Evolutionary conservation across 164 flowering plant species (phyloP).

Genomic region (Cinnamomum micranthum): DNA sequence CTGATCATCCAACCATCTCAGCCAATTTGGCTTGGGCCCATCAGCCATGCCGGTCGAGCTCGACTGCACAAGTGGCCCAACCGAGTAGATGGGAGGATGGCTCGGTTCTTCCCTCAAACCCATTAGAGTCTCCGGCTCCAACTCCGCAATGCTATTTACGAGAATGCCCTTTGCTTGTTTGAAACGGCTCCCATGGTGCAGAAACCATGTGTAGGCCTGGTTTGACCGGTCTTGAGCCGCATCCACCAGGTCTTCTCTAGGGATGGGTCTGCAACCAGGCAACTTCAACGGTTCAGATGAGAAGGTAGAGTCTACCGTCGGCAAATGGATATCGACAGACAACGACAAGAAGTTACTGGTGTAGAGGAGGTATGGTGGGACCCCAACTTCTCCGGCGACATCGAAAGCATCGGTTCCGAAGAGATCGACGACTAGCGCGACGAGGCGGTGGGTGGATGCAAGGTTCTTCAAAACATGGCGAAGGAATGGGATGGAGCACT

Average conservation of each 20-base stretch:
- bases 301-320: not conserved
- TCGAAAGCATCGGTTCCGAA: slow-evolving; percentile 28
- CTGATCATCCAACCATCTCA: slow-evolving; percentile 31
- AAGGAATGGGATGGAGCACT: slow-evolving; percentile 13
- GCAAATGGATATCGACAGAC: slow-evolving; percentile 16
- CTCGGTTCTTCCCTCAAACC: not conserved
- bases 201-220: not conserved
- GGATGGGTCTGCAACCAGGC: slow-evolving; percentile 21
- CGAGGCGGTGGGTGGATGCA: slow-evolving; percentile 26
- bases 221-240: not conserved
- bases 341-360: slow-evolving; percentile 21
- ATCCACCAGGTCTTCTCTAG: slow-evolving; percentile 9
- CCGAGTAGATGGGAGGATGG: slow-evolving; percentile 26
- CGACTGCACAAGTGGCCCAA: slow-evolving; percentile 27
- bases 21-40: not conserved
- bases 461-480: slow-evolving; percentile 20
- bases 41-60: not conserved
- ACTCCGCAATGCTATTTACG: slow-evolving; percentile 19
- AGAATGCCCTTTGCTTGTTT: slow-evolving; percentile 29
- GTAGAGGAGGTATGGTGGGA: slow-evolving; percentile 34
- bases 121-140: slow-evolving; percentile 10
- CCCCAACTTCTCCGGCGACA: slow-evolving; percentile 24
- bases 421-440: slow-evolving; percentile 27
- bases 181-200: slow-evolving; percentile 3
- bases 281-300: slow-evolving; percentile 5